Evolutionary conservation across 768 basidiomycete genomes (phyloP).

Genomic region (Phaffia tasmanica): DNA sequence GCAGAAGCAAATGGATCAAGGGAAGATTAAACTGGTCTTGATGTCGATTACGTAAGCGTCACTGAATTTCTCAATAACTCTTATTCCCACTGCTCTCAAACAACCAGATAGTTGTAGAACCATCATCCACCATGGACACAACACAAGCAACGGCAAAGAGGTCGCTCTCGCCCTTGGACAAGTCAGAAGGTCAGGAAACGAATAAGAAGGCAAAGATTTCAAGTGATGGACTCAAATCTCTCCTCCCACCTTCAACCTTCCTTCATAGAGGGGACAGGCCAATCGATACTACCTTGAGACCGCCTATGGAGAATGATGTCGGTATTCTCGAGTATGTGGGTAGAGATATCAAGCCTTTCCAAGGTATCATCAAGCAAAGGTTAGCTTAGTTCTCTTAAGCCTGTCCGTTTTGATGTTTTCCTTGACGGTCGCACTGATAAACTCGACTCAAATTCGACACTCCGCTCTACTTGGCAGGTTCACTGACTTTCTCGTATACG

Average conservation of each 20-base stretch:
- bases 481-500: conserved; percentile 90
- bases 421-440: conserved; percentile 2
- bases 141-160: no score
- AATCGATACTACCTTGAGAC: conserved; percentile 6
- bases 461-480: conserved; percentile 49
- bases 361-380: conserved; percentile 96
- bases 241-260: conserved; percentile 25
- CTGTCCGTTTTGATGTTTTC: neutral
- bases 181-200: no score
- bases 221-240: conserved; percentile 7
- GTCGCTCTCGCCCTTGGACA: no score
- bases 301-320: conserved; percentile 58
- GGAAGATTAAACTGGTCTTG: no score
- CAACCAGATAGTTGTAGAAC: no score
- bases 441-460: neutral
- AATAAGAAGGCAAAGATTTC: no score
- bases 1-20: no score
- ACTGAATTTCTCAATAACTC: no score
- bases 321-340: conserved; percentile 82
- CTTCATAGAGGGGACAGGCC: conserved; percentile 13
- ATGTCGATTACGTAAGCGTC: no score
- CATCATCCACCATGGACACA: no score
- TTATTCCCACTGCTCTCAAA: no score
- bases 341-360: conserved; percentile 56
- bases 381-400: conserved; percentile 36